phyloP scores from a whole-genome alignment of 345 rosid genomes.

The Garcia nutans region DNA sequence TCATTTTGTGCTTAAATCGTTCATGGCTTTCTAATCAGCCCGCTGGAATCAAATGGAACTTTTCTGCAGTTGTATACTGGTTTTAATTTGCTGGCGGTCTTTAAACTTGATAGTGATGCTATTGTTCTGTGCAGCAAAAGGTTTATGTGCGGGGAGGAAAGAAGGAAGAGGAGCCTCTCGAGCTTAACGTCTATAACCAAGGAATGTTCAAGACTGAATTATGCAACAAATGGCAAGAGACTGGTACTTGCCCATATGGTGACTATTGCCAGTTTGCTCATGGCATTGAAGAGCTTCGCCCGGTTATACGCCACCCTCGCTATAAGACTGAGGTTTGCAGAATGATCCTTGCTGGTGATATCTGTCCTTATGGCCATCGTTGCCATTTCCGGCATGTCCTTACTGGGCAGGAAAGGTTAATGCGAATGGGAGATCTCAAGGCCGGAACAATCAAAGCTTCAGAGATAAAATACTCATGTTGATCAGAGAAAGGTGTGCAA shows the following conservation, averaged over 20 bases:
- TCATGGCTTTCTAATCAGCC: background rate
- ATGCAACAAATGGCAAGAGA: slow-evolving; percentile 97
- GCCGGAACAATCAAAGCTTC: slow-evolving; percentile 6
- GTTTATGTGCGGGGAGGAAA: slow-evolving; percentile 41
- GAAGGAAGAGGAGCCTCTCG: slow-evolving; percentile 53
- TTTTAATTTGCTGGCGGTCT: background rate
- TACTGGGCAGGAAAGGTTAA: slow-evolving; percentile 58
- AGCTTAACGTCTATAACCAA: slow-evolving; percentile 69
- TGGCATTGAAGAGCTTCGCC: slow-evolving; percentile 79
- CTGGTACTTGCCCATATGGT: slow-evolving; percentile 76
- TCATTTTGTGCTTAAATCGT: background rate
- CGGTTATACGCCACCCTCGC: slow-evolving; percentile 85
- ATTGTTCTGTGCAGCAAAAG: slow-evolving; percentile 29
- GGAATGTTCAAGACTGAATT: slow-evolving; percentile 91
- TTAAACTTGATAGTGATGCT: background rate
- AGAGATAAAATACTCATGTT: slow-evolving; percentile 18
- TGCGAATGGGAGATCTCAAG: slow-evolving; percentile 9
- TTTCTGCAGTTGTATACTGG: background rate
- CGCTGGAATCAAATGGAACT: background rate
- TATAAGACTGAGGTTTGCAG: slow-evolving; percentile 85
- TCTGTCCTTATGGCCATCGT: slow-evolving; percentile 87
- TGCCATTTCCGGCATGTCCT: slow-evolving; percentile 96
- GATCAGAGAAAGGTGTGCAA: background rate
- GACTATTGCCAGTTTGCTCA: slow-evolving; percentile 87
- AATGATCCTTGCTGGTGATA: slow-evolving; percentile 64